Evolutionary conservation across 192 early-diverging fungal genomes (phyloP).

Genomic region (Helicostylum pulchrum): DNA sequence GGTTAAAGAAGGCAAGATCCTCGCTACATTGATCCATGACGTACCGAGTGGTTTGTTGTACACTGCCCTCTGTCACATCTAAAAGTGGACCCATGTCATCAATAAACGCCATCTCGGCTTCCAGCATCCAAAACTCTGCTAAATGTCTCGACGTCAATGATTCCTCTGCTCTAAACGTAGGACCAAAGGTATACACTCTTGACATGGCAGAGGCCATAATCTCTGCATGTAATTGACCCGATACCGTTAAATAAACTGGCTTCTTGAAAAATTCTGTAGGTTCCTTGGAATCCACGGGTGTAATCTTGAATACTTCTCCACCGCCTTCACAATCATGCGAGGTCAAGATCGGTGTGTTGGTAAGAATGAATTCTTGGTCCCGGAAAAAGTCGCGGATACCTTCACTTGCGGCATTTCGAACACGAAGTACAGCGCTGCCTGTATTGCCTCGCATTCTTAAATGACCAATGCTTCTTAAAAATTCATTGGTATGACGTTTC

Average conservation of each 20-base stretch:
- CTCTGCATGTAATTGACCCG: conserved; percentile 84
- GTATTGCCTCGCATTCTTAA: conserved; percentile 74
- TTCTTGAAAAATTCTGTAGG: conserved; percentile 68
- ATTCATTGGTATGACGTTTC: conserved; percentile 72
- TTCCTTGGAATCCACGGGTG: conserved; percentile 22
- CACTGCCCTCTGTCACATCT: conserved; percentile 64
- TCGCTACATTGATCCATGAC: conserved; percentile 51
- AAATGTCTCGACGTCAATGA: conserved; percentile 79
- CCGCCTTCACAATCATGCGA: conserved; percentile 88
- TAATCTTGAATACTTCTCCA: conserved; percentile 78
- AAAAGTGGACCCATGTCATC: conserved; percentile 57
- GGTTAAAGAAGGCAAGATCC: conserved; percentile 60
- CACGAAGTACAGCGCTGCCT: conserved; percentile 67
- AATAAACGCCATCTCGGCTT: conserved; percentile 82
- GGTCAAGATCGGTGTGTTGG: conserved; percentile 82
- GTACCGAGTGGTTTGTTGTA: conserved; percentile 54
- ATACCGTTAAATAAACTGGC: conserved; percentile 78
- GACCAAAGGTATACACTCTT: conserved; percentile 79
- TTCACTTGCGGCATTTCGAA: conserved; percentile 62
- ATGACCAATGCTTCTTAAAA: conserved; percentile 74
- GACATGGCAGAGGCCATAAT: conserved; percentile 65
- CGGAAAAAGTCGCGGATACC: conserved; percentile 78
- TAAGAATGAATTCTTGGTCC: conserved; percentile 69
- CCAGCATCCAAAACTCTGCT: conserved; percentile 94
- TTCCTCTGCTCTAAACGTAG: conserved; percentile 81